phyloP scores from a whole-genome alignment of 2,329 filamentous ascomycete genomes.

The Fusarium sp. region DNA sequence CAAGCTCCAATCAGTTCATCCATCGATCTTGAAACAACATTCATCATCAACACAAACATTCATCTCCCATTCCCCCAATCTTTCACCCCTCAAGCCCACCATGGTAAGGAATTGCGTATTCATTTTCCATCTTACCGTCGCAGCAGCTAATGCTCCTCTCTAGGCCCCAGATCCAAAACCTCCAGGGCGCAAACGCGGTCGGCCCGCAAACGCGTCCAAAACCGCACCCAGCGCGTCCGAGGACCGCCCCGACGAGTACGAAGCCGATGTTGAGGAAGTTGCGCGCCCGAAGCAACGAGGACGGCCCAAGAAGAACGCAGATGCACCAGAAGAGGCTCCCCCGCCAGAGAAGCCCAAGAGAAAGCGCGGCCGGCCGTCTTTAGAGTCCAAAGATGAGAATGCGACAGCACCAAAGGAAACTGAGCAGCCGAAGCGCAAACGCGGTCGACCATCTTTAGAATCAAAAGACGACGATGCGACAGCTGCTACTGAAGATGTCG shows the following conservation, averaged over 20 bases:
- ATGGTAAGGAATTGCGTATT: constrained; percentile 27
- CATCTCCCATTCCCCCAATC: not conserved
- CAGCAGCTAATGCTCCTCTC: not conserved
- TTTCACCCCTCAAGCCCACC: constrained; percentile 5
- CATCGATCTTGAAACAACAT: constrained; percentile 14
- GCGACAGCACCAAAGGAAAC: constrained; percentile 27
- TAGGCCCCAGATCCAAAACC: constrained; percentile 49
- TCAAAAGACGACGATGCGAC: constrained; percentile 24
- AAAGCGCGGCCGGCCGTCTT: constrained; percentile 52
- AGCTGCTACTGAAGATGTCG: constrained; percentile 26
- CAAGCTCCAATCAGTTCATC: constrained; percentile 25
- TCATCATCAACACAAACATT: constrained; percentile 33
- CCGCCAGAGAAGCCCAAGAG: constrained; percentile 26
- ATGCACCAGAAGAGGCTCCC: constrained; percentile 20
- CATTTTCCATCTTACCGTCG: rapidly evolving
- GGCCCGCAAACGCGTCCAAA: constrained; percentile 60
- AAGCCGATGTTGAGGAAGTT: constrained; percentile 47
- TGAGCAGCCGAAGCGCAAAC: constrained; percentile 43
- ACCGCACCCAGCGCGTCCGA: constrained; percentile 48
- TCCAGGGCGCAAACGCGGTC: constrained; percentile 62
- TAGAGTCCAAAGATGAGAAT: constrained; percentile 30
- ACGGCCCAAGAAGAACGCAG: constrained; percentile 27
- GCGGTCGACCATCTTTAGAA: constrained; percentile 49
- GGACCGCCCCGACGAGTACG: constrained; percentile 42
- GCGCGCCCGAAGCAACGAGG: constrained; percentile 43